Evolutionary conservation across 78 protist species (phyloP), one percentile per base, ranked within the genome.

Genomic region (Acrasis kona): DNA sequence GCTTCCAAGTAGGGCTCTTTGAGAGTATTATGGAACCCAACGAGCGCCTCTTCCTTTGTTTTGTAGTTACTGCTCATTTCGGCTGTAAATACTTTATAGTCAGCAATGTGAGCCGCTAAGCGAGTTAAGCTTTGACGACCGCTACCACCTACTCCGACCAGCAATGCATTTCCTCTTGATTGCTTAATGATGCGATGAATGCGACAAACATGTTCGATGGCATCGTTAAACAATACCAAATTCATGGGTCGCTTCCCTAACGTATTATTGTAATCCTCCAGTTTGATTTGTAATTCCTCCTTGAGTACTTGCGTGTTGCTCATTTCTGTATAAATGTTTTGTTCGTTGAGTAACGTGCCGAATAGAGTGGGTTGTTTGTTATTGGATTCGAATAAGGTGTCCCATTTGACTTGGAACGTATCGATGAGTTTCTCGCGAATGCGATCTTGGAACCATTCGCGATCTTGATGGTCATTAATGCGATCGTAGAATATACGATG

Each of bases 81-180:
- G 42, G 84, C 68, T 41, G 30, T 3, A 75, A 86, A 89, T 31
- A 84, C 0, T 19, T 2, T 0, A 68, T 74, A 28, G 5, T 77
- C 91, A 4, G 82, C 79, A 6, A 90, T 32, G 29, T 32, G 72
- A 5, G 92, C 3, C 5, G 96, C 96, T 3, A 91, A 79, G 28
- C 85, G 34, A 1, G 92, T 77, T 69, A 84, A 76, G 0, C 81
- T 65, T 41, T 72, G 78, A 1, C 91, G 39, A 3, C 96, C 96
- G 2, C 76, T 41, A 2, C 96, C 96, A 1, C 91, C 92, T 6
- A 89, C 82, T 6, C 96, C 96, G 12, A 89, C 72, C n/a, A 89
- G 68, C 28, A 91, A 80, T 3, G 81, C 83, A 40, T 91, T 65
- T 2, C 95, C 95, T 0, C 84, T 36, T 5, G 90, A 86, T 50